Evolutionary conservation across 805 yeast genomes (phyloP).

Genomic region (Komagataella pseudopastoris): DNA sequence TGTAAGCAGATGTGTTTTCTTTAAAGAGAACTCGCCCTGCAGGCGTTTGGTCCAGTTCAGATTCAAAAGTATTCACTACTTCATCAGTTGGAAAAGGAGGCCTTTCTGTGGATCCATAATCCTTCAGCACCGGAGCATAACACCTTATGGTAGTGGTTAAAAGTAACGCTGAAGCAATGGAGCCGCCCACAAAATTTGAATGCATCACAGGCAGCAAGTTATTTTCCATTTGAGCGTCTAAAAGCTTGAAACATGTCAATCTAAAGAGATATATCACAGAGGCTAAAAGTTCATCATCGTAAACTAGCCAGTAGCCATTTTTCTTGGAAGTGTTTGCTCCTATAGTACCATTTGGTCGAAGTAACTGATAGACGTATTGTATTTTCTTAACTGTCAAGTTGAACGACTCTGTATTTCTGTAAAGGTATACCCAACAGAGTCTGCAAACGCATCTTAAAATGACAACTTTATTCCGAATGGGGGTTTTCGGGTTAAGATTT

Average conservation of each 20-base stretch:
- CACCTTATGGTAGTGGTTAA: background rate
- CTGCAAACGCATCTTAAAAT: constrained; percentile 57
- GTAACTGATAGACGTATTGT: background rate
- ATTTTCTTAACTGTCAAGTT: constrained; percentile 34
- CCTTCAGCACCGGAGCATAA: constrained; percentile 59
- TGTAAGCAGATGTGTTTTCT: constrained; percentile 28
- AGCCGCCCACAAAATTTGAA: background rate
- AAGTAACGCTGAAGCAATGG: background rate
- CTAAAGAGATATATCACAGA: background rate
- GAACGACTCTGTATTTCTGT: constrained; percentile 76
- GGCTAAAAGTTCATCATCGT: background rate
- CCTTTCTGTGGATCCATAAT: constrained; percentile 35
- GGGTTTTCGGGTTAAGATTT: constrained; percentile 41
- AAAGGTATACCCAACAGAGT: constrained; percentile 80
- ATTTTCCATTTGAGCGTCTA: background rate
- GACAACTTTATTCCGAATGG: constrained; percentile 34
- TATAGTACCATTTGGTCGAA: background rate
- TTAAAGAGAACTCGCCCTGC: constrained; percentile 21
- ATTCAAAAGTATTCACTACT: constrained; percentile 13
- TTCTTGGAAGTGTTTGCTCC: background rate
- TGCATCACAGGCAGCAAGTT: background rate
- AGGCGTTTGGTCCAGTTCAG: constrained; percentile 19
- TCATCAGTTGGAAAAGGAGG: constrained; percentile 68
- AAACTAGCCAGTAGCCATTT: background rate
- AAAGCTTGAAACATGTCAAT: background rate